Base-by-base conservation (phyloP, 495 filamentous ascomycete genomes). In the Lentithecium fluviatile region DNA sequence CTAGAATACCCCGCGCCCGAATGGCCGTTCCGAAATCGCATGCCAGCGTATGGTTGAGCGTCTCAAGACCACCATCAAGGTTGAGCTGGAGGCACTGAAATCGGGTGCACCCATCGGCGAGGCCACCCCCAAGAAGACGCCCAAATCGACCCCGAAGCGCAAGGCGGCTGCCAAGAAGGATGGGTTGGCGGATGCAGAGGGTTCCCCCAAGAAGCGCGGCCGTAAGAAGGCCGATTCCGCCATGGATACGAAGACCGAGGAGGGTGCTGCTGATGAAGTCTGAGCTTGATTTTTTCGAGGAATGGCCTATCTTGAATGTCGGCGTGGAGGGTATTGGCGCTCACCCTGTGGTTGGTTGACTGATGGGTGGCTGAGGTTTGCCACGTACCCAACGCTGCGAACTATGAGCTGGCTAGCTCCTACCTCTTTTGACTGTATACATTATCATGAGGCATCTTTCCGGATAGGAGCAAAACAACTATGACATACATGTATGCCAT, bases 21-120 rank as follows among this genome's bases (percentile, higher is more conserved):
- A 36, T 29, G 58, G 58, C 11, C 50, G 58, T 34, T 38, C 58
- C 24, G 11, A 48, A 2, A 62, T 62, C 34, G 58, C 58, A 7
- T 62, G 58, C 32, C 42, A 62, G 52, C 50, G 58, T 6, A 62
- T 62, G 58, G 25, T 55, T 13, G 19, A 40, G 7, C 58, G 58
- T 12, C 58, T 62, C 25, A 62, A 62, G 45, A 25, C 3, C 20
- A 52, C 47, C 13, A 13, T 45, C 51, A 62, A 62, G 23, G 58
- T 4, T 13, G 58, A 62, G 19, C 20, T 62, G 1, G 58, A 37
- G 17, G 58, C 58, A 17, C 32, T 62, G 25, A 55, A 49, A 38
- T 20, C 40, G 19, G 58, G 58, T 19, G 23, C 55, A 17, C 43
- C 58, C 6, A 24, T 56, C 24, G 10, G 17, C n/a, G 50, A n/a